phyloP scores from a whole-genome alignment of 345 rosid species.

The Tarenaya hassleriana region DNA sequence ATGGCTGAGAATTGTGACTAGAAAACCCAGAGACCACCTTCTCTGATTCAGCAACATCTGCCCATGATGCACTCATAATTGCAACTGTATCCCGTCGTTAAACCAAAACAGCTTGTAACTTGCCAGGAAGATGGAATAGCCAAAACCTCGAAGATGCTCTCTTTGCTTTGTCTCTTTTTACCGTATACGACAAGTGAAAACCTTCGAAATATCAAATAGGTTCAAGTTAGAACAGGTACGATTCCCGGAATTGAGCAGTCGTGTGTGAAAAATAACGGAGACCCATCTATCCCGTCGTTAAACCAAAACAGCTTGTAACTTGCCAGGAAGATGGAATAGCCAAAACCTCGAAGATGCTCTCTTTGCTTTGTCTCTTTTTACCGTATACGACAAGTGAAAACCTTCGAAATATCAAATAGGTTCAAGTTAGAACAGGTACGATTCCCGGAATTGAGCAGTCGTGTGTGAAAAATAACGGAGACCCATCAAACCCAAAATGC shows the following conservation, averaged over 20 bases:
- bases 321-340: no score
- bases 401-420: conserved; percentile 12
- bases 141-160: conserved; percentile 14
- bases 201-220: conserved; percentile 19
- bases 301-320: no score
- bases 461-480: conserved; percentile 5
- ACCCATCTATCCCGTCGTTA: no score
- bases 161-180: conserved; percentile 2
- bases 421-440: conserved; percentile 3
- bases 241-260: no score
- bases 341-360: no score
- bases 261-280: no score
- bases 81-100: conserved; percentile 10
- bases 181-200: neutral
- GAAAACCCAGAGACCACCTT: conserved; percentile 43
- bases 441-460: conserved; percentile 7
- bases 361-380: conserved; percentile 17
- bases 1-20: conserved; percentile 32
- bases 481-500: neutral
- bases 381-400: neutral
- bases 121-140: neutral
- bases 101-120: conserved; percentile 16
- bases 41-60: conserved; percentile 94
- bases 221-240: no score
- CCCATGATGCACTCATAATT: conserved; percentile 84